Percentiles rank a stretch among this genome's conserved stretches.
Conservation (phyloP, 2,329 filamentous ascomycete genomes). For the Sclerotinia nivalis region DNA sequence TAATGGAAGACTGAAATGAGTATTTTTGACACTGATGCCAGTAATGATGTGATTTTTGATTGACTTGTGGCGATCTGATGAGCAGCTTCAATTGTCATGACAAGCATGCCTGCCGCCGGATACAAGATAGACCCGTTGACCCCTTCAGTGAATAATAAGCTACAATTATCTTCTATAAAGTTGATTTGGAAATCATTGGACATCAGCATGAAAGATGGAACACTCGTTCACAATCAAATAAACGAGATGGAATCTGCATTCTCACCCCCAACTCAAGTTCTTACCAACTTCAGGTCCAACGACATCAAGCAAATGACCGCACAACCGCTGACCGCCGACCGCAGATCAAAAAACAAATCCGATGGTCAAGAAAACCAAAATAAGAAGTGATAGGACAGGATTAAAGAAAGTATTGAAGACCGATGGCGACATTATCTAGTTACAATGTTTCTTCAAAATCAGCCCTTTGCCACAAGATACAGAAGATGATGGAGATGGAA, state of each 20-base stretch:
- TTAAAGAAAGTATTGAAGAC: background rate
- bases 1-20: slow-evolving; percentile 30
- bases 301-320: background rate
- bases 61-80: background rate
- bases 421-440: too few relatives aligned
- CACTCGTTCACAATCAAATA: background rate
- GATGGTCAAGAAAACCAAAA: background rate
- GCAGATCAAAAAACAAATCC: background rate
- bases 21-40: slow-evolving; percentile 4
- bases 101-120: slow-evolving; percentile 18
- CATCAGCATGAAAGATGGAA: background rate
- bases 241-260: background rate
- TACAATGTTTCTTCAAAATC: background rate
- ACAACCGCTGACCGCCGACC: background rate
- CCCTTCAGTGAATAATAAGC: background rate
- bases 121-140: slow-evolving; percentile 12
- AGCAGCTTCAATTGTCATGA: slow-evolving; percentile 20
- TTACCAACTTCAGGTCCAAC: too few relatives aligned
- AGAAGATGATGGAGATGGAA: background rate
- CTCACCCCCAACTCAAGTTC: background rate
- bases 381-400: background rate
- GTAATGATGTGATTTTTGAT: background rate
- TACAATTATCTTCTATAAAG: too few relatives aligned
- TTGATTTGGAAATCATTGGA: background rate
- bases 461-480: background rate